A percentile compares a stretch with the other conserved stretches of the same genome.
Conservation (phyloP, 1,284 basidiomycete species). For the Melampsora americana region DNA sequence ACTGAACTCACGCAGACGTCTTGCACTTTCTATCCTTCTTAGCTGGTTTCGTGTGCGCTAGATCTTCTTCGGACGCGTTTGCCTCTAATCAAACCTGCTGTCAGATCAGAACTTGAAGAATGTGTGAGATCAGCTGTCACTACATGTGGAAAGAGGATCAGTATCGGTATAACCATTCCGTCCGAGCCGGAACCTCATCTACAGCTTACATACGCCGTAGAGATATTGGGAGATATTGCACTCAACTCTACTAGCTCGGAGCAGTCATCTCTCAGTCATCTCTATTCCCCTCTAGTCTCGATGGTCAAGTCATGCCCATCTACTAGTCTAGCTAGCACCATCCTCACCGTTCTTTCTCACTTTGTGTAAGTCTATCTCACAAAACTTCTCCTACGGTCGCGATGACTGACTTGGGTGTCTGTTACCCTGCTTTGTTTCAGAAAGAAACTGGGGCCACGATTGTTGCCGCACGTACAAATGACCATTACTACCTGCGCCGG, state of each 20-base stretch:
- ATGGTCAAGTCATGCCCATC: conserved; percentile 6
- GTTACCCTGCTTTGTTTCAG: conserved; percentile 1
- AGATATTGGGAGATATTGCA: conserved; percentile 31
- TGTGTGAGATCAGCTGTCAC: conserved; percentile 33
- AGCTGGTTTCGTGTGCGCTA: conserved; percentile 31
- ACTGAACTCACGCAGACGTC: background rate
- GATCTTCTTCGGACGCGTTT: conserved; percentile 34
- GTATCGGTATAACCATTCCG: conserved; percentile 2
- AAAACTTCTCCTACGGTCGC: background rate
- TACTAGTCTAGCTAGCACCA: background rate
- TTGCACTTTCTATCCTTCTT: background rate
- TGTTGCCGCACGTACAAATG: conserved; percentile 26
- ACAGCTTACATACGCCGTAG: conserved; percentile 22
- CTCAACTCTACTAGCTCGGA: conserved; percentile 26
- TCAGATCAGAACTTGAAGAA: conserved; percentile 29
- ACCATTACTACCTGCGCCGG: conserved; percentile 24
- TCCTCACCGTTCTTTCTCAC: conserved; percentile 27
- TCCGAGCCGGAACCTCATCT: conserved; percentile 13
- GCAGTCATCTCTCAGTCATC: conserved; percentile 32
- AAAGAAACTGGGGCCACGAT: conserved; percentile 21
- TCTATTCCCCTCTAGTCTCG: conserved; percentile 25
- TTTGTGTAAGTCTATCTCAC: conserved; percentile 20
- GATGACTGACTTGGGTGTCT: background rate
- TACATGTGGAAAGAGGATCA: conserved; percentile 29
- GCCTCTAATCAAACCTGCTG: conserved; percentile 28